Conservation (phyloP, 768 basidiomycete genomes). For the Hebeloma cylindrosporum region DNA sequence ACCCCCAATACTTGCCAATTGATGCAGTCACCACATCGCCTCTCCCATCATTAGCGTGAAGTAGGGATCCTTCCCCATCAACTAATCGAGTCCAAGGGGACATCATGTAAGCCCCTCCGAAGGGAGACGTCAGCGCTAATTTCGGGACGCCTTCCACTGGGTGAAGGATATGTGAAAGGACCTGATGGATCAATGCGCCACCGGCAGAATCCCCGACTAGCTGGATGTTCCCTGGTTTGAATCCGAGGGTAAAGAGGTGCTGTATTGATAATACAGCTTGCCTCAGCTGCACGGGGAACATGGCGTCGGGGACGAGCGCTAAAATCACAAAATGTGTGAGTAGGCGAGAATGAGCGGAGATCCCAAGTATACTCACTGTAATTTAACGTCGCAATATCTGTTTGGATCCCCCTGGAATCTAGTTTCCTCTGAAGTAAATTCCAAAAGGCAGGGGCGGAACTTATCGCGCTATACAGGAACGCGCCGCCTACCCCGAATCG, state of each 20-base stretch:
- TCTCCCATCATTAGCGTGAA: slow-evolving; percentile 14
- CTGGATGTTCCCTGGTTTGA: slow-evolving; percentile 32
- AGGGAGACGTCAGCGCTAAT: slow-evolving; percentile 20
- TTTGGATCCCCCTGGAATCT: slow-evolving; percentile 13
- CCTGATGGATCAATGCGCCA: slow-evolving; percentile 34
- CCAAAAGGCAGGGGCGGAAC: slow-evolving; percentile 20
- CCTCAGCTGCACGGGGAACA: slow-evolving; percentile 36
- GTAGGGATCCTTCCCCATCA: slow-evolving; percentile 17
- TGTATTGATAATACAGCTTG: slow-evolving; percentile 32
- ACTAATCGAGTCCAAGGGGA: slow-evolving; percentile 40
- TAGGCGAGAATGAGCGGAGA: background rate
- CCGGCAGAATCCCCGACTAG: slow-evolving; percentile 43
- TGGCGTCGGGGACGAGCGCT: slow-evolving; percentile 34
- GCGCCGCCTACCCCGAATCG: slow-evolving; percentile 18
- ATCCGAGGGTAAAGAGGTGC: slow-evolving; percentile 30
- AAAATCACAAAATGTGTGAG: slow-evolving; percentile 1
- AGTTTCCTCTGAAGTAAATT: slow-evolving; percentile 21
- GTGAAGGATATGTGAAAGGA: slow-evolving; percentile 38
- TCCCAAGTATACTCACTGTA: slow-evolving; percentile 16
- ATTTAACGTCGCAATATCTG: slow-evolving; percentile 20
- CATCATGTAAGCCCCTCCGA: slow-evolving; percentile 35
- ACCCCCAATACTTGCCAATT: slow-evolving; percentile 20
- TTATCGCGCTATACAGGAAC: slow-evolving; percentile 13
- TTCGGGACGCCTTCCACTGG: slow-evolving; percentile 30
- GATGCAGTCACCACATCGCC: slow-evolving; percentile 24